Evolutionary conservation across 2,329 filamentous ascomycete species (phyloP), one percentile per base, ranked within the genome.

Genomic region (Boeremia exigua): DNA sequence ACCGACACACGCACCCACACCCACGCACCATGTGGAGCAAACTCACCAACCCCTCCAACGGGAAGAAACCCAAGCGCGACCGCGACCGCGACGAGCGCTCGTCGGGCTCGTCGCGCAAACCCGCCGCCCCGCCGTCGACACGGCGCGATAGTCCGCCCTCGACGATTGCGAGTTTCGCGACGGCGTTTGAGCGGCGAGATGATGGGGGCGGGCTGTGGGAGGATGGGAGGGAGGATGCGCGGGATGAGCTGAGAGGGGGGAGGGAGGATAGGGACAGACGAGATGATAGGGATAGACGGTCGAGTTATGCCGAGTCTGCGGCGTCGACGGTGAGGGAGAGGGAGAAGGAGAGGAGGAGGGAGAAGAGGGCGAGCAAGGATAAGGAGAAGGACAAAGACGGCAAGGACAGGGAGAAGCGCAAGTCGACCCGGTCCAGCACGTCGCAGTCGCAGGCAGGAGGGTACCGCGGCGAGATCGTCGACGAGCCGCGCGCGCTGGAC

Each of bases 161-260:
- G 28, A 76, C 73, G 14, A 68, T 70, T 17, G 69, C 71, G 27
- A 76, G 75, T 17, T 79, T 75, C 65, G 74, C 68, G 17, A 79
- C 78, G 37, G 77, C 76, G 45, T 67, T 69, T 15, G 71, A 70
- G 63, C 60, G 58, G 19, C 12, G 45, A 27, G 32, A 67, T 63
- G 63, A 69, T 46, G 61, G 67, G 59, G 69, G 70, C 43, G 70
- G 73, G 61, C 58, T 70, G 44, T 71, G 75, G 71, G 64, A 72
- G 27, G 63, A 73, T 56, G 60, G 59, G 17, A 48, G 61, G 36
- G 65, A 69, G 56, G 62, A 71, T 5, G 5, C 3, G 5, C 19
- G 19, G 45, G 59, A 66, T 48, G 64, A n/a, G n/a, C n/a, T 56
- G 60, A 59, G 17, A 48, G 61, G 36, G 65, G 68, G 56, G 62